Base-by-base conservation (phyloP, 352 stramenopile genomes). In the Thalassiosira hispida region DNA sequence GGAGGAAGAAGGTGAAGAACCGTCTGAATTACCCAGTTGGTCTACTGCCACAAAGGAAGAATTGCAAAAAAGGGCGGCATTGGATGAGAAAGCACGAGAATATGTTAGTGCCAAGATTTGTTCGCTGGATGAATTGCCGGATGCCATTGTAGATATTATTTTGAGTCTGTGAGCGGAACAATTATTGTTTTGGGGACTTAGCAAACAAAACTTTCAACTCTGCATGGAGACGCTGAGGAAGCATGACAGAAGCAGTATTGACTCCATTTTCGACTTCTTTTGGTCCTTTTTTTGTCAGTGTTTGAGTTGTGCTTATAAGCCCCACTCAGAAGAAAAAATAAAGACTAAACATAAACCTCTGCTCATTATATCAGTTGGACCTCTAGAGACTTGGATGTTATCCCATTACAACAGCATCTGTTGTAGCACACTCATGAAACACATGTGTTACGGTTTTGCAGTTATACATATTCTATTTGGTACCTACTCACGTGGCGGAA, bases 381-480 rank as follows among this genome's bases (percentile, higher is more conserved):
- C n/a, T n/a, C n/a, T n/a, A n/a, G n/a, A n/a, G n/a, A n/a, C n/a
- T n/a, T n/a, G n/a, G n/a, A n/a, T n/a, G n/a, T n/a, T n/a, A n/a
- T n/a, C n/a, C n/a, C n/a, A n/a, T n/a, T n/a, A n/a, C n/a, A n/a
- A n/a, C n/a, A n/a, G n/a, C n/a, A n/a, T n/a, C n/a, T n/a, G n/a
- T n/a, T n/a, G n/a, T n/a, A n/a, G n/a, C n/a, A n/a, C n/a, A n/a
- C n/a, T n/a, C n/a, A n/a, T n/a, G n/a, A n/a, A n/a, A n/a, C n/a
- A n/a, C n/a, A n/a, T n/a, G n/a, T n/a, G n/a, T n/a, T n/a, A n/a
- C n/a, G n/a, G n/a, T n/a, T n/a, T n/a, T 42, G 33, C 5, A 42
- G 33, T 84, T 83, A 93, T 11, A 93, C 79, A 72, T 92, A 93
- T 55, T 90, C 85, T 67, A 93, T 93, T 74, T 93, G 81, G 71